These are phyloP conservation scores for Sporobolus alterniflorus DNA, from an alignment of 202 grass and related monocot genomes.

Conservation along the genomic window DNA sequence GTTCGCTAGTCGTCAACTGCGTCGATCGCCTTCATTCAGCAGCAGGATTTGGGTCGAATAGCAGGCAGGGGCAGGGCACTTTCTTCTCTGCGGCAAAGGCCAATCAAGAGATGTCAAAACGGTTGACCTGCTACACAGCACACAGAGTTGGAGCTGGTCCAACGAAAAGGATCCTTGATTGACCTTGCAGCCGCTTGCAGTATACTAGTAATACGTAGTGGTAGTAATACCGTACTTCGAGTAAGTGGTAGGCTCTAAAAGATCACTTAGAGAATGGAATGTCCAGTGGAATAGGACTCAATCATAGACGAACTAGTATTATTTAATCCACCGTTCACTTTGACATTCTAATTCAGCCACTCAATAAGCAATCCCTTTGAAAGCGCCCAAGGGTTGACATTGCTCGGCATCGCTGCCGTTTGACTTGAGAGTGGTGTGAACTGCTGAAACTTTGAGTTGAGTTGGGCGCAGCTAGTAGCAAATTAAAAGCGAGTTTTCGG, in stretches of 20 bases:
- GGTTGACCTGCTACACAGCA: slow-evolving; percentile 28
- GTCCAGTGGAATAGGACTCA: neutral
- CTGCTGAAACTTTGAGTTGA: too few species aligned
- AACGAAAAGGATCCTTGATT: neutral
- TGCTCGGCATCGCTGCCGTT: neutral
- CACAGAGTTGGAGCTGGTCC: neutral
- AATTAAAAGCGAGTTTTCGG: neutral
- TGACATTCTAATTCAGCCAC: neutral
- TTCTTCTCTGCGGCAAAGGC: neutral
- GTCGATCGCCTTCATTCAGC: neutral
- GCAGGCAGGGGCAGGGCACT: too few species aligned
- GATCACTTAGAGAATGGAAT: neutral
- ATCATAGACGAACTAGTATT: neutral
- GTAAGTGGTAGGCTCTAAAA: neutral
- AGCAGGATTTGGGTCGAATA: too few species aligned
- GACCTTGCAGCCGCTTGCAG: neutral
- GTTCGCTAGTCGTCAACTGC: neutral
- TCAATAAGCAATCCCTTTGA: too few species aligned
- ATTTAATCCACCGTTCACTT: neutral
- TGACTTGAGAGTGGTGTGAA: neutral
- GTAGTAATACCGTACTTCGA: too few species aligned
- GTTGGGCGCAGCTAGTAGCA: neutral
- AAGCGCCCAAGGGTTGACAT: slow-evolving; percentile 27
- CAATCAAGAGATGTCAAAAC: neutral
- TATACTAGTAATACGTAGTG: too few species aligned